phyloP scores from a whole-genome alignment of 2,329 filamentous ascomycete genomes.

The Colletotrichum brevisporum region DNA sequence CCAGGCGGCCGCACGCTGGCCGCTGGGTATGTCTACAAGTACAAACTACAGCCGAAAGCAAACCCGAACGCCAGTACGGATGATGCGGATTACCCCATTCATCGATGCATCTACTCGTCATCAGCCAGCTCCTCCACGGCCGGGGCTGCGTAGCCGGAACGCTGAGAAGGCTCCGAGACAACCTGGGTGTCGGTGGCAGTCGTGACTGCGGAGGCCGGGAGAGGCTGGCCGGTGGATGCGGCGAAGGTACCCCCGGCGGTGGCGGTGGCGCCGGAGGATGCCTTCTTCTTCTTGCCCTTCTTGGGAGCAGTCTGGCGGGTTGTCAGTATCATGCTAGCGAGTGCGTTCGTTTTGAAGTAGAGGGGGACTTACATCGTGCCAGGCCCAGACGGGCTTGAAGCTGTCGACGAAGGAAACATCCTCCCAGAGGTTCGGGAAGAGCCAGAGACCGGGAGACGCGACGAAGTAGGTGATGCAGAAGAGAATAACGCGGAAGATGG shows the following conservation, averaged over 20 bases:
- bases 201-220: slow-evolving; percentile 68
- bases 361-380: slow-evolving; percentile 84
- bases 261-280: slow-evolving; percentile 50
- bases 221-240: slow-evolving; percentile 66
- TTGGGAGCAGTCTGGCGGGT: slow-evolving; percentile 58
- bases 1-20: slow-evolving; percentile 26
- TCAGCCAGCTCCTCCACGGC: slow-evolving; percentile 67
- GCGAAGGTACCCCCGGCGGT: slow-evolving; percentile 61
- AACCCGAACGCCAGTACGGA: slow-evolving; percentile 35
- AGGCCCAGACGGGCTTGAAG: slow-evolving; percentile 96
- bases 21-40: slow-evolving; percentile 31
- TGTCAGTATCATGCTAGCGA: background rate
- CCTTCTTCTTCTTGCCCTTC: slow-evolving; percentile 70
- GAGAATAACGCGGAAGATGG: slow-evolving; percentile 94
- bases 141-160: slow-evolving; percentile 63
- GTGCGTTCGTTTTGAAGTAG: no score
- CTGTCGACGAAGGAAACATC: slow-evolving; percentile 99
- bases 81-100: slow-evolving; percentile 27
- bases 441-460: slow-evolving; percentile 90
- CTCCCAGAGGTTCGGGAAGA: slow-evolving; percentile 98
- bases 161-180: slow-evolving; percentile 58
- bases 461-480: slow-evolving; percentile 94
- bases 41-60: slow-evolving; percentile 21
- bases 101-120: slow-evolving; percentile 56
- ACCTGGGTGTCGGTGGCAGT: slow-evolving; percentile 71